Conservation (phyloP, 108 stramenopile genomes). For the Skeletonema potamos region DNA sequence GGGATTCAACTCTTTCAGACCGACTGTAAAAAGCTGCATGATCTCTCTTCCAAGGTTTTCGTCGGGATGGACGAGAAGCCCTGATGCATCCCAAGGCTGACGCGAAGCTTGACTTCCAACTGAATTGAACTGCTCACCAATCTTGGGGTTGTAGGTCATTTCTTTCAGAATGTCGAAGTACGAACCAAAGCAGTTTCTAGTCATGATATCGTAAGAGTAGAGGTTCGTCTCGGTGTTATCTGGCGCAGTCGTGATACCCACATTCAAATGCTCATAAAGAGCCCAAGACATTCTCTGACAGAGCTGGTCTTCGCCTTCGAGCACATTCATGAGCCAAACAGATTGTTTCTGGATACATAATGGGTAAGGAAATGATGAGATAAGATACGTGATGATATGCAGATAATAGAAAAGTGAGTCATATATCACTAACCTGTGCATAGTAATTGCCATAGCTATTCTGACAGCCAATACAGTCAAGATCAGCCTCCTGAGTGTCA, state of each 20-base stretch:
- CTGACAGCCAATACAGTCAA: conserved; percentile 40
- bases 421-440: no score
- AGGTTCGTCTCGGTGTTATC: conserved; percentile 48
- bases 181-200: conserved; percentile 41
- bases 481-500: conserved; percentile 24
- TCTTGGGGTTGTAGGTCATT: conserved; percentile 51
- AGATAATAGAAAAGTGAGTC: no score
- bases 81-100: conserved; percentile 10
- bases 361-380: no score
- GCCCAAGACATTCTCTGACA: conserved; percentile 82
- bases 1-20: conserved; percentile 37
- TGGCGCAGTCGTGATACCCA: conserved; percentile 35
- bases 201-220: conserved; percentile 47
- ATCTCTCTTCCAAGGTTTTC: conserved; percentile 34
- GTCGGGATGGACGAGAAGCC: conserved; percentile 5
- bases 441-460: no score
- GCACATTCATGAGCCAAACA: conserved; percentile 35
- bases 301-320: conserved; percentile 49
- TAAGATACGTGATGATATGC: conserved; percentile 20
- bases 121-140: conserved; percentile 59
- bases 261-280: conserved; percentile 61
- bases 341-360: conserved; percentile 48
- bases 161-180: conserved; percentile 41
- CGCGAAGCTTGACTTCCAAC: conserved; percentile 32
- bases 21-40: conserved; percentile 57